Percentiles rank a stretch among this genome's conserved stretches.
These are phyloP conservation scores for Candida nemodendra DNA, from an alignment of 805 yeast species.

Conservation along the genomic window DNA sequence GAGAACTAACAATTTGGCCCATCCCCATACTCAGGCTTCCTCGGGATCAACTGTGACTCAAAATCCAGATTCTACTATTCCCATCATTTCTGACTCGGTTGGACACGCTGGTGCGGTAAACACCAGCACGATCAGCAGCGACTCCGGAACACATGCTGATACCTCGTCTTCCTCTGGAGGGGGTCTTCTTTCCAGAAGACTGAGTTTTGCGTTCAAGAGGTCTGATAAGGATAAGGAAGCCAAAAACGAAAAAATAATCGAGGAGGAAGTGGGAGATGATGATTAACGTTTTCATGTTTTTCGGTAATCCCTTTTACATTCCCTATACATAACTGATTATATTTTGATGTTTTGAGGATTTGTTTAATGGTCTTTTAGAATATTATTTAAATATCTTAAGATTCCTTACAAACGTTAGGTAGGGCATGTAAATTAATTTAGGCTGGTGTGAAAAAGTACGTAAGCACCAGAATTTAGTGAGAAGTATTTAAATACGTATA, in stretches of 20 bases:
- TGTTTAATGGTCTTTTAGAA: too few relatives aligned
- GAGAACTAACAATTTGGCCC: slow-evolving; percentile 18
- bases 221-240: slow-evolving; percentile 28
- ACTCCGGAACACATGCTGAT: slow-evolving; percentile 4
- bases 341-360: too few relatives aligned
- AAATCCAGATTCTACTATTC: neutral
- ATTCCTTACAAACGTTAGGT: too few relatives aligned
- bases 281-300: too few relatives aligned
- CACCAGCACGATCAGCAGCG: neutral
- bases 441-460: too few relatives aligned
- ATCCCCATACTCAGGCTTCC: slow-evolving; percentile 6
- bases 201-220: slow-evolving; percentile 32
- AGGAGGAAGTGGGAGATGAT: slow-evolving; percentile 19
- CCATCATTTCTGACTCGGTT: slow-evolving; percentile 4
- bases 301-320: too few relatives aligned
- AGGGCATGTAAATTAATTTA: too few relatives aligned
- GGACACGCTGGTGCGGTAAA: neutral
- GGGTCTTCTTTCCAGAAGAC: slow-evolving; percentile 23
- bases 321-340: neutral
- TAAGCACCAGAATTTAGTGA: too few relatives aligned
- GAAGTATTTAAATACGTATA: too few relatives aligned
- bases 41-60: neutral
- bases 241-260: slow-evolving; percentile 18
- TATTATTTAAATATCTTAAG: too few relatives aligned
- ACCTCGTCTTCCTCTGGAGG: slow-evolving; percentile 15